Base-by-base conservation (phyloP, 1,284 basidiomycete genomes). In the Boletus sp. region DNA sequence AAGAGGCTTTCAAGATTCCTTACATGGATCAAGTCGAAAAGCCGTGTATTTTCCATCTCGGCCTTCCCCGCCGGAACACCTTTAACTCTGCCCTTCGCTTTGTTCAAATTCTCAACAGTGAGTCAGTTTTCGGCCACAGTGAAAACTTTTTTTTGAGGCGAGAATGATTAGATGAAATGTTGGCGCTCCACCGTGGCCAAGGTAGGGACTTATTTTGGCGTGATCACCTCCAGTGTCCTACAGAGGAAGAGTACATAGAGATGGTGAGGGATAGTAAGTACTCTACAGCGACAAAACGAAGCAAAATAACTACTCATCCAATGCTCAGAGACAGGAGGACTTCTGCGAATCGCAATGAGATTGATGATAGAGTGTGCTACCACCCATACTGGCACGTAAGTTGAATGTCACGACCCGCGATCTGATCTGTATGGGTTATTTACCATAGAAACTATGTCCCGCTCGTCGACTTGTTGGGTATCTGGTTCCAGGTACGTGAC, bases 401-500 rank as follows among this genome's bases (percentile, higher is more conserved):
- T 51, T 22, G n/a, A n/a, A 7, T 3, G 12, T 34, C 32, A 16
- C 22, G 5, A 29, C 5, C 30, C 12, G 3, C 5, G 4, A 5
- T 20, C 19, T 32, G 22, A 39, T 9, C 13, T 34, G 13, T 16
- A 38, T 46, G 8, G 19, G 26, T 22, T 4, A 42, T 30, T 35
- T 30, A 8, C 22, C 20, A 19, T 52, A 95, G 93, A 36, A 81
- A 95, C 63, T 95, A 88, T 57, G 79, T 96, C 2, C 92, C 94
- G 0, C 77, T 99, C 9, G 89, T 94, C 49, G 94, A 97, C 63
- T 75, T 98, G 14, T 86, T 98, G 50, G 93, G 94, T 1, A 80
- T 98, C 19, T 90, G 84, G 62, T 98, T 95, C 67, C 95, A 99
- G 66, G 95, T 99, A 55, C 77, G 94, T 10, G 95, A 99, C 66